These are phyloP conservation scores for Rhodomyrtus tomentosa DNA, from an alignment of 345 rosid genomes.

Conservation along the genomic window DNA sequence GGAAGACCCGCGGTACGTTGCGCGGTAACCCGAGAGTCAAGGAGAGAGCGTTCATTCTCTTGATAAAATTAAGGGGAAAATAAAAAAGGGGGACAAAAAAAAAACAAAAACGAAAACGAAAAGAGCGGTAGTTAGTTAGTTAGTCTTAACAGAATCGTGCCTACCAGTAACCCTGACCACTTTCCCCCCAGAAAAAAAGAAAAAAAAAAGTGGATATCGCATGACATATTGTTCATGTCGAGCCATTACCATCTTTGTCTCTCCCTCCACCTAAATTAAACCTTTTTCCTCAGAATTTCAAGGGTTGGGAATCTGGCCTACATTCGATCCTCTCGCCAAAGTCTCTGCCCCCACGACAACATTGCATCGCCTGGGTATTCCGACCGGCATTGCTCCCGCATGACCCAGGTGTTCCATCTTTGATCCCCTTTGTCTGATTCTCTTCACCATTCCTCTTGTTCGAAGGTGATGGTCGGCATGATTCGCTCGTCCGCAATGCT, in stretches of 20 bases:
- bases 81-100: not conserved
- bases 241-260: not conserved
- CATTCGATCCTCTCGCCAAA: not conserved
- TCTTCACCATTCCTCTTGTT: not conserved
- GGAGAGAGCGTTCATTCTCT: constrained; percentile 5
- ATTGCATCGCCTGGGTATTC: not conserved
- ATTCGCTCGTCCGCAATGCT: not conserved
- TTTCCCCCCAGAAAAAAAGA: not conserved
- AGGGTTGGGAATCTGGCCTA: not conserved
- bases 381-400: not conserved
- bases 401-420: not conserved
- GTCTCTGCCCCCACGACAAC: not conserved
- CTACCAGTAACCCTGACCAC: constrained; percentile 1
- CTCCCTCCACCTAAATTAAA: not conserved
- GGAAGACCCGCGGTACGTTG: constrained; percentile 9
- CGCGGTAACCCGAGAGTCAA: constrained; percentile 50
- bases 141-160: constrained; percentile 15
- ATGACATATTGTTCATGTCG: not conserved
- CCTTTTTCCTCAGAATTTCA: not conserved
- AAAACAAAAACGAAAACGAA: not conserved
- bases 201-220: not conserved
- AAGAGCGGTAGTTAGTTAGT: not conserved
- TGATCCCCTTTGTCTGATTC: not conserved
- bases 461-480: not conserved
- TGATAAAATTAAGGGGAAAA: no score